Percentiles rank a stretch among this genome's conserved stretches.
Conservation (phyloP, 2,329 filamentous ascomycete species). For the Chrysoporthe austroafricana region DNA sequence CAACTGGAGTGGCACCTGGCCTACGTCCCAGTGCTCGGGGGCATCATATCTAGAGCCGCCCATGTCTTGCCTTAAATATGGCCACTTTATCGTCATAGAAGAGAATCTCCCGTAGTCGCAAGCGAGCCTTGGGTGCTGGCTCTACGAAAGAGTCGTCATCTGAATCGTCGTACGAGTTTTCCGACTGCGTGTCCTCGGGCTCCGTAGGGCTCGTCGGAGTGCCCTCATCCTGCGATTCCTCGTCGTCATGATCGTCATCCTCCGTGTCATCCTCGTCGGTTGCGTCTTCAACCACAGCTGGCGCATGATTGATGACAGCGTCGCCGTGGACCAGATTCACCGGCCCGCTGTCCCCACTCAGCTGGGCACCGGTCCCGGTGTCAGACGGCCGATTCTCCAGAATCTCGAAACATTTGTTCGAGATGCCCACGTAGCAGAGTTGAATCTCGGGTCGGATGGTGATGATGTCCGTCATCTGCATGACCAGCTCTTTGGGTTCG, state of each 20-base stretch:
- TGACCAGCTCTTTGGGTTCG: slow-evolving; percentile 71
- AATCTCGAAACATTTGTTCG: slow-evolving; percentile 81
- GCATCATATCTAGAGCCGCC: slow-evolving; percentile 42
- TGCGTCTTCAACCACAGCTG: slow-evolving; percentile 31
- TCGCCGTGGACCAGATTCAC: slow-evolving; percentile 25
- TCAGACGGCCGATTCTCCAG: slow-evolving; percentile 63
- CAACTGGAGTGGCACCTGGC: background rate
- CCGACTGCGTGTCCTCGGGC: slow-evolving; percentile 40
- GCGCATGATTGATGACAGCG: slow-evolving; percentile 28
- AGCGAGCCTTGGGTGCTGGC: slow-evolving; percentile 46
- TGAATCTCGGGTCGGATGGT: slow-evolving; percentile 75
- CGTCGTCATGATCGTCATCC: slow-evolving; percentile 51
- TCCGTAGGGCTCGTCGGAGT: slow-evolving; percentile 31
- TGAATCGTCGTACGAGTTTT: slow-evolving; percentile 39
- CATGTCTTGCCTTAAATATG: slow-evolving; percentile 77
- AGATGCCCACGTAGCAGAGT: slow-evolving; percentile 77
- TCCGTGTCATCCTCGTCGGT: slow-evolving; percentile 39
- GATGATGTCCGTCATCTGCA: slow-evolving; percentile 79
- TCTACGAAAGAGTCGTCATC: slow-evolving; percentile 56
- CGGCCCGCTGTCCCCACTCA: slow-evolving; percentile 22
- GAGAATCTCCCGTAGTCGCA: slow-evolving; percentile 75
- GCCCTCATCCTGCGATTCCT: slow-evolving; percentile 43
- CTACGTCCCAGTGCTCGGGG: background rate
- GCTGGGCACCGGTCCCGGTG: slow-evolving; percentile 33
- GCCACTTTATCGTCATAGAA: slow-evolving; percentile 85